phyloP scores from a whole-genome alignment of 2,329 filamentous ascomycete genomes.

The Exophiala lecanii-corni region DNA sequence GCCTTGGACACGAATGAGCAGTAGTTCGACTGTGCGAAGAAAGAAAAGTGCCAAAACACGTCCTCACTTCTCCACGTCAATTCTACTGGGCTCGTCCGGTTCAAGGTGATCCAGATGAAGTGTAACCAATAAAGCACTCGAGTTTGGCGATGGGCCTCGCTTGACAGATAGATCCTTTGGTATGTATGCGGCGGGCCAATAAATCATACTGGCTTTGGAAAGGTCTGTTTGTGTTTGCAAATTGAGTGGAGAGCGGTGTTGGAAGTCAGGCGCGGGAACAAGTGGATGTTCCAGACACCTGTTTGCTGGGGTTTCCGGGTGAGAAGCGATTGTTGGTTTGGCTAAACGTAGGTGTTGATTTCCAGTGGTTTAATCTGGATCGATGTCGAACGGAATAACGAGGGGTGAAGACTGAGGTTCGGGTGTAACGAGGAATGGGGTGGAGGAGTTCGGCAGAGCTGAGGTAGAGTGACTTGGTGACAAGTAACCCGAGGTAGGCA shows the following conservation, averaged over 20 bases:
- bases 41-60: conserved; percentile 13
- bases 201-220: conserved; percentile 18
- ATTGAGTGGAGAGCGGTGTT: conserved; percentile 15
- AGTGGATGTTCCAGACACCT: conserved; percentile 1
- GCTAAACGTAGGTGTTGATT: too few relatives aligned
- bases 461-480: neutral
- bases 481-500: too few relatives aligned
- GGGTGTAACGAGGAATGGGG: neutral
- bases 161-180: conserved; percentile 15
- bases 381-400: neutral
- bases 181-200: conserved; percentile 14
- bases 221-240: conserved; percentile 11
- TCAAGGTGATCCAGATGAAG: conserved; percentile 14
- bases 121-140: conserved; percentile 20
- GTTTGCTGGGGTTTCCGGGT: neutral
- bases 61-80: conserved; percentile 7
- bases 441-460: neutral
- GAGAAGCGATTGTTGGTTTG: too few relatives aligned
- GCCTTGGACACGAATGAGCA: conserved; percentile 13
- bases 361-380: too few relatives aligned
- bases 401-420: neutral
- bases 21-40: conserved; percentile 4
- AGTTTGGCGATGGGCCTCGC: conserved; percentile 25
- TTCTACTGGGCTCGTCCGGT: conserved; percentile 13
- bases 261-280: conserved; percentile 4